A percentile compares a stretch with the other conserved stretches of the same genome.
Evolutionary conservation across 805 yeast genomes (phyloP).

Genomic region (Saccharomycopsis sp.): DNA sequence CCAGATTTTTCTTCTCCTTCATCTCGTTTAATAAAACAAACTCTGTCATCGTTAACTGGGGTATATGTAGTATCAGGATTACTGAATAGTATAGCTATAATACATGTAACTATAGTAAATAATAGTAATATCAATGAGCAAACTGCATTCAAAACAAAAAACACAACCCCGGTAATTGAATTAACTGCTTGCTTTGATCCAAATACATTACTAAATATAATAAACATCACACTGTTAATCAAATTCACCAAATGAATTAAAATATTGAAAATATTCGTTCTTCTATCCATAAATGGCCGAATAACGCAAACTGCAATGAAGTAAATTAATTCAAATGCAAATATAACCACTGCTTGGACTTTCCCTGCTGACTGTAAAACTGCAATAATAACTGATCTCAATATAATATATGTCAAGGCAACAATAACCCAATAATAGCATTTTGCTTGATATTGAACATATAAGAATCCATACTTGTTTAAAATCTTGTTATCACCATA

Average conservation of each 20-base stretch:
- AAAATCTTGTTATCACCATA: conserved; percentile 77
- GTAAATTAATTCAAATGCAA: conserved; percentile 68
- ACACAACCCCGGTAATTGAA: conserved; percentile 84
- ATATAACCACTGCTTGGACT: conserved; percentile 70
- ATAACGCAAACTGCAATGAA: conserved; percentile 57
- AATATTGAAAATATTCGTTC: conserved; percentile 91
- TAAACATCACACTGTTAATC: conserved; percentile 76
- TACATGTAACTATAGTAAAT: conserved; percentile 83
- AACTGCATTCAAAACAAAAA: conserved; percentile 83
- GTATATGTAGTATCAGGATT: conserved; percentile 94
- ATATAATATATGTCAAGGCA: conserved; percentile 54
- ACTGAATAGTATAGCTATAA: conserved; percentile 73
- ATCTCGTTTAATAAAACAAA: conserved; percentile 79
- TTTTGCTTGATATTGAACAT: conserved; percentile 85
- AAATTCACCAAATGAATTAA: conserved; percentile 73
- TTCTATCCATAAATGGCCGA: conserved; percentile 89
- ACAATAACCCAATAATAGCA: conserved; percentile 76
- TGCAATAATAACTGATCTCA: conserved; percentile 80
- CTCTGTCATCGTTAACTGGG: conserved; percentile 95
- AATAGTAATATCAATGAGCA: conserved; percentile 76
- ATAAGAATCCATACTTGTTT: conserved; percentile 86
- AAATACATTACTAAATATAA: conserved; percentile 83
- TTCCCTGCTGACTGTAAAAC: conserved; percentile 77
- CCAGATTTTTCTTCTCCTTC: conserved; percentile 29
- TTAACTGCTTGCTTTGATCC: conserved; percentile 82